These are phyloP conservation scores for Nannizzia gypsea DNA, from an alignment of 2,329 filamentous ascomycete species.

Conservation along the genomic window DNA sequence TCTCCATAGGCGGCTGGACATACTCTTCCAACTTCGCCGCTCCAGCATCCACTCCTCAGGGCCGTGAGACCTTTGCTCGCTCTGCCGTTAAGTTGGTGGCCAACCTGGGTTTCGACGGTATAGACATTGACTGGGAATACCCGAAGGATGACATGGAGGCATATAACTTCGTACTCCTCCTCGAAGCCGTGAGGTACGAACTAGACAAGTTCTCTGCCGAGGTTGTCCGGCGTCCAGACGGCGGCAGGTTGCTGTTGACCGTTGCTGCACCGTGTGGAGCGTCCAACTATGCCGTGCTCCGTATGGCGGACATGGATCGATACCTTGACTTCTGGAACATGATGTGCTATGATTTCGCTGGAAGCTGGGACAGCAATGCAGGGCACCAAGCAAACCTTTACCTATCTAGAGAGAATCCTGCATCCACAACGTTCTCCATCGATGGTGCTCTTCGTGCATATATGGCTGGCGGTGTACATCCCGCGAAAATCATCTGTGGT, in stretches of 20 bases:
- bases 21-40: slow-evolving; percentile 61
- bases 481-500: slow-evolving; percentile 69
- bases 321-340: slow-evolving; percentile 43
- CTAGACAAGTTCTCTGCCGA: slow-evolving; percentile 10
- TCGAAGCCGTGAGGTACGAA: slow-evolving; percentile 24
- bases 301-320: slow-evolving; percentile 36
- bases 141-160: slow-evolving; percentile 26
- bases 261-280: slow-evolving; percentile 35
- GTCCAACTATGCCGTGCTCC: slow-evolving; percentile 33
- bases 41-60: slow-evolving; percentile 50
- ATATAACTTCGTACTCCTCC: slow-evolving; percentile 25
- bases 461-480: slow-evolving; percentile 49
- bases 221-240: slow-evolving; percentile 21
- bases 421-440: slow-evolving; percentile 67
- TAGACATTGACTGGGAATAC: slow-evolving; percentile 37
- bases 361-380: slow-evolving; percentile 60
- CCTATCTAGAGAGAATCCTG: slow-evolving; percentile 45
- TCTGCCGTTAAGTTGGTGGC: slow-evolving; percentile 63
- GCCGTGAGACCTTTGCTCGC: slow-evolving; percentile 53
- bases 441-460: slow-evolving; percentile 61
- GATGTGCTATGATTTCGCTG: slow-evolving; percentile 85
- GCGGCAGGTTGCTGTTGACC: slow-evolving; percentile 36
- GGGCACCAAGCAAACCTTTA: slow-evolving; percentile 77
- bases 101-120: slow-evolving; percentile 55
- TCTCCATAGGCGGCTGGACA: slow-evolving; percentile 76